Conservation (phyloP, 305 asterid species). For the Fraxinus albicans region DNA sequence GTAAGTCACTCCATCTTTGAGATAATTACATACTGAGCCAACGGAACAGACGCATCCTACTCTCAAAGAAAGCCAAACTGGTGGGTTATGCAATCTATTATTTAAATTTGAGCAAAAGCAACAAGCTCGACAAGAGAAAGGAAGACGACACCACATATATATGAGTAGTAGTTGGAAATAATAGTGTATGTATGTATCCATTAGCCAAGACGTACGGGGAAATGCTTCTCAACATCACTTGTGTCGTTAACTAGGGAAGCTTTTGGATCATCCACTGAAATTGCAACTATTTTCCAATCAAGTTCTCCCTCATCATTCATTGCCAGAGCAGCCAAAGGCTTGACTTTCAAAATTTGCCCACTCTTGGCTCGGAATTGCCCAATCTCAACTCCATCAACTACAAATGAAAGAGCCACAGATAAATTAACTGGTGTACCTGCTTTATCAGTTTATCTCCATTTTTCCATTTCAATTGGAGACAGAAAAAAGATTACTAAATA, state of each 20-base stretch:
- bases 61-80: no score
- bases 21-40: no score
- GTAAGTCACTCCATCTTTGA: not conserved
- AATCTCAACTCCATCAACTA: conserved; percentile 61
- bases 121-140: not conserved
- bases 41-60: no score
- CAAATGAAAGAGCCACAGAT: conserved; percentile 17
- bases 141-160: not conserved
- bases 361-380: conserved; percentile 65
- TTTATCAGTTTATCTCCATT: not conserved
- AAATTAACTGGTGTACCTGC: conserved; percentile 5
- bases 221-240: conserved; percentile 88
- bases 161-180: no score
- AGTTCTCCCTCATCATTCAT: conserved; percentile 75
- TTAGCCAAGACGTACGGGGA: conserved; percentile 55
- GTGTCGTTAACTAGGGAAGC: conserved; percentile 91
- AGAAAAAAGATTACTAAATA: not conserved
- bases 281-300: conserved; percentile 53
- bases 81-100: not conserved
- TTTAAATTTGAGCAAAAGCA: not conserved
- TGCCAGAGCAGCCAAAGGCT: conserved; percentile 90
- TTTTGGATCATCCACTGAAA: conserved; percentile 88
- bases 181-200: not conserved
- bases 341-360: conserved; percentile 80
- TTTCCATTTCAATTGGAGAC: not conserved